Evolutionary conservation across 2,329 filamentous ascomycete species (phyloP).

Genomic region (Trichoderma semiorbis): DNA sequence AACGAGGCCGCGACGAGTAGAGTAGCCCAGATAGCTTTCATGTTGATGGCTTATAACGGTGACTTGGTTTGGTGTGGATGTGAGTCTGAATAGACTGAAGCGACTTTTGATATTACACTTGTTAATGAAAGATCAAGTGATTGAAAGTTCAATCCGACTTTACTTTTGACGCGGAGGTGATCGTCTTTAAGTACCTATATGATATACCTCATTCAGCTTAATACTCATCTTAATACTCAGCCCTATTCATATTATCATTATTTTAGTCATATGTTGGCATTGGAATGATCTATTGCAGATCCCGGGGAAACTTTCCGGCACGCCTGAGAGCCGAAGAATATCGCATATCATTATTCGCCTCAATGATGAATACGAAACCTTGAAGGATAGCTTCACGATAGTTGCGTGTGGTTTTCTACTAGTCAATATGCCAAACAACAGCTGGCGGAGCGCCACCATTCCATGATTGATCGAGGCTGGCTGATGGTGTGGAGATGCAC

Average conservation of each 20-base stretch:
- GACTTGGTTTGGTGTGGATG: background rate
- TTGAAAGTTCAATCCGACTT: background rate
- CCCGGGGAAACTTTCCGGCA: background rate
- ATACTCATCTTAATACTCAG: no score
- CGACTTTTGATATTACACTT: background rate
- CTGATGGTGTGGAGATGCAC: background rate
- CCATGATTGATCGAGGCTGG: background rate
- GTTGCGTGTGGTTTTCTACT: background rate
- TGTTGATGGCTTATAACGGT: constrained; percentile 19
- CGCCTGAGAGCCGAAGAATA: background rate
- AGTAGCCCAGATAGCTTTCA: constrained; percentile 31
- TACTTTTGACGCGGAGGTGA: background rate
- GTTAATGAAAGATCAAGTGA: background rate
- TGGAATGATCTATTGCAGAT: background rate
- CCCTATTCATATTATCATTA: background rate
- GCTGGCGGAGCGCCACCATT: background rate
- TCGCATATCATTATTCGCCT: background rate
- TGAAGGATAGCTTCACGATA: background rate
- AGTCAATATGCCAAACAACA: background rate
- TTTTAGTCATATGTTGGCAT: background rate
- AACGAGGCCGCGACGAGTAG: constrained; percentile 27
- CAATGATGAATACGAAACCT: background rate
- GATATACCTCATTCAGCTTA: background rate
- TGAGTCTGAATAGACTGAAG: background rate
- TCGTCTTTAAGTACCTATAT: background rate